Evolutionary conservation across 495 filamentous ascomycete genomes (phyloP), one percentile per base, ranked within the genome.

Genomic region (Aspergillus panamensis): DNA sequence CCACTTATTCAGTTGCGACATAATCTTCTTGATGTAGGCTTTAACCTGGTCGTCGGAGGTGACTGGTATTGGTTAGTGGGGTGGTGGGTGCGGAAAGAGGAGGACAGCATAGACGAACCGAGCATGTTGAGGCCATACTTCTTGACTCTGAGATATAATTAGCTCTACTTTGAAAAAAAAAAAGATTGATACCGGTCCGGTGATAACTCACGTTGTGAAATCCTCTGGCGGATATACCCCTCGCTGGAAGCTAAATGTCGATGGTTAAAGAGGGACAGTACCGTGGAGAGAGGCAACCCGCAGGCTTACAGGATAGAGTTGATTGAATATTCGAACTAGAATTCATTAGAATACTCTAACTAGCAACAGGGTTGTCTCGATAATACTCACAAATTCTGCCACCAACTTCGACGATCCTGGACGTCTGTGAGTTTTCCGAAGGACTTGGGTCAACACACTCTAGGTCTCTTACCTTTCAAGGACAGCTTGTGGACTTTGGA

Each of bases 71-170:
- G 53, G 61, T 62, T 25, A 60, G 39, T 58, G 45, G 9, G n/a
- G 30, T 16, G 12, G 3, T 25, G 25, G 3, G 16, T 19, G 42
- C 12, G 17, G 12, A 44, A 32, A 6, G 9, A 17, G 32, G 37
- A 29, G 33, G 29, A 39, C 3, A 51, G 13, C 17, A 12, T 10
- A 37, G 32, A 72, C 78, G 57, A 74, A 88, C 85, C 83, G 39
- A 97, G 89, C 91, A 98, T 97, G 66, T 96, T 97, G 62, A 98
- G 85, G 65, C 95, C 95, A 85, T 98, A 98, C 79, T 98, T 98
- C 75, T 97, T 97, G 64, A 98, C 91, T 20, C 86, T 88, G 52
- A 56, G 32, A 25, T 30, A 9, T 8, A 17, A 16, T 62, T 47
- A 63, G 20, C 10, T 39, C 33, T 39, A 3, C 3, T 39, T 51